Base-by-base conservation (phyloP, 441 rosid species). In the Raphanus hybrid region DNA sequence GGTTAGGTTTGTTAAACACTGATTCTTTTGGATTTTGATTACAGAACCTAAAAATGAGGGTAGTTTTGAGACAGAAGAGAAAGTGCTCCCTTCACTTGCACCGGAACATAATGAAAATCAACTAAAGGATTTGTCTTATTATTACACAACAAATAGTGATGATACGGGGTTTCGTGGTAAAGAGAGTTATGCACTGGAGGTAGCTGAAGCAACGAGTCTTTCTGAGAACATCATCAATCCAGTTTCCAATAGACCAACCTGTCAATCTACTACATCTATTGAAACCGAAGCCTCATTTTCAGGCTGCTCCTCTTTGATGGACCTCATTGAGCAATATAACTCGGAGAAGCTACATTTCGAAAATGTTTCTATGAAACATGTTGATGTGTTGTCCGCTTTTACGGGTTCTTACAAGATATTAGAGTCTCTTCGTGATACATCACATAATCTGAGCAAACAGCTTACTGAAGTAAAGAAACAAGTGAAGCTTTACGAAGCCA, bases 1-100 rank as follows among this genome's bases (percentile, higher is more conserved):
- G 50, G 50, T 43, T 43, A 3, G n/a, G 50, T 43, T 11, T 43
- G 50, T 43, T 43, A 54, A 54, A 54, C 23, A 7, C 5, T 15
- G 50, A 59, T 59, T 59, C 8, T 80, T 77, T 76, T 58, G 71
- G 71, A 83, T 71, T 29, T 75, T 81, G 39, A 77, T 82, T 41
- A 8, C 45, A 12, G 11, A 14, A 67, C 23, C 70, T 37, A 58
- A 68, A 62, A 67, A 74, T 15, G 74, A 1, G 10, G 41, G 14
- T 67, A 2, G 32, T 9, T 39, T 32, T 20, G 57, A 67, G 63
- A 18, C 57, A 43, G 67, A 45, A 67, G 69, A 62, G 59, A 5
- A 67, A 66, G 16, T 55, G 64, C 52, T 32, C 62, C 9, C 54
- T 15, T 32, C 61, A 65, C 8, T 16, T 27, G 35, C 37, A 23